Evolutionary conservation across 139 green algal species (phyloP).

Genomic region (Coccomyxa sp.): DNA sequence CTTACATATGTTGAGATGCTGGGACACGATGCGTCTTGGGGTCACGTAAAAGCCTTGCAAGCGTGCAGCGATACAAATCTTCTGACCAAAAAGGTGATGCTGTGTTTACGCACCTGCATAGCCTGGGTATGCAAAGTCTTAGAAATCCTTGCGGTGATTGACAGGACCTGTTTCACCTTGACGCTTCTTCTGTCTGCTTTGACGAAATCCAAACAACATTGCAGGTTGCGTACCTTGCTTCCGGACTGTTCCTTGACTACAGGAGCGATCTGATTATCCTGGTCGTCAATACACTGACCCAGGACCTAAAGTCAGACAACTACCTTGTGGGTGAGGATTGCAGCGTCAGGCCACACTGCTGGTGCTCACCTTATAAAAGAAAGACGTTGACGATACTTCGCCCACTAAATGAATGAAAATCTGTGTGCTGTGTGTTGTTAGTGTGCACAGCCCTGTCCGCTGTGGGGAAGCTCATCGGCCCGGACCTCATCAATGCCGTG

Average conservation of each 20-base stretch:
- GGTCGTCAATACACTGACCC: constrained; percentile 93
- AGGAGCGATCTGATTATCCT: constrained; percentile 89
- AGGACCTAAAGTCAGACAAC: constrained; percentile 92
- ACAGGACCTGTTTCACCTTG: no score
- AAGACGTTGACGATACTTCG: not conserved
- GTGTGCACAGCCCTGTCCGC: constrained; percentile 56
- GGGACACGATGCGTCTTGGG: constrained; percentile 91
- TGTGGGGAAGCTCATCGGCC: constrained; percentile 58
- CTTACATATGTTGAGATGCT: constrained; percentile 99
- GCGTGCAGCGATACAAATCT: constrained; percentile 59
- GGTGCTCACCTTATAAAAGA: not conserved
- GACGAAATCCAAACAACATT: not conserved
- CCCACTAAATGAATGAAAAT: no score
- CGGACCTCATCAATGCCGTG: constrained; percentile 86
- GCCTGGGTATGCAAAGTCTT: no score
- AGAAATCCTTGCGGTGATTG: no score
- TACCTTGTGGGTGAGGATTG: constrained; percentile 66
- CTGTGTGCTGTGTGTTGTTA: constrained; percentile 12
- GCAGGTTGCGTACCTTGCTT: constrained; percentile 89
- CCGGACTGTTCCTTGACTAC: constrained; percentile 87
- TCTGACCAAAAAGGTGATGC: constrained; percentile 63
- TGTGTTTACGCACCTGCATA: no score
- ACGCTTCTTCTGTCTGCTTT: no score
- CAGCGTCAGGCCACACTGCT: not conserved
- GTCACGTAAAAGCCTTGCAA: constrained; percentile 82